Base-by-base conservation (phyloP, 192 early-diverging fungal species). In the Podila minutissima region DNA sequence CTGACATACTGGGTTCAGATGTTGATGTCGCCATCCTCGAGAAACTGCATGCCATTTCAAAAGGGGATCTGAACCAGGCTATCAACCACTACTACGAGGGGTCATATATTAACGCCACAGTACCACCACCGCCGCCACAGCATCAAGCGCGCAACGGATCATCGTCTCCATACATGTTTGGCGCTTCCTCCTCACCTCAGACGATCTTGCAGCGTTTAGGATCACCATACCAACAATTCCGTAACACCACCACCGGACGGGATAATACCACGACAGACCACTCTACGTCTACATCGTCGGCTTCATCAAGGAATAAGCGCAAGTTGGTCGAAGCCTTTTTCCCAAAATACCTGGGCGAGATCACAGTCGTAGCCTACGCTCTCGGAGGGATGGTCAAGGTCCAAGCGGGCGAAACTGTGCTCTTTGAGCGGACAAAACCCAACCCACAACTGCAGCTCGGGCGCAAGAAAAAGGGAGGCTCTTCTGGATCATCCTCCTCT, bases 51-150 rank as follows among this genome's bases (percentile, higher is more conserved):
- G 71, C 55, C 59, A 58, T 75, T 37, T 67, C 70, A 28, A 73
- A 84, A 41, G 86, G 82, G 28, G 63, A 85, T 71, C 48, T 87
- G 9, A 84, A 83, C 62, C 62, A 50, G n/a, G 82, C 86, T 53
- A 79, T 81, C 49, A 85, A 87, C 64, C 62, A 73, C 17, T 83
- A 75, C 38, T 87, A 81, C 59, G 82, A 75, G 55, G 74, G 69
- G 19, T 71, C 74, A 9, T 71, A 82, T n/a, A 20, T 38, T 4
- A 64, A 63, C 62, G 69, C 50, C 11, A 46, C 75, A 55, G 58
- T 51, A 49, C 51, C 75, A 22, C 35, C 46, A 29, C 35, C 59
- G 29, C 35, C 33, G 5, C 58, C 11, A 32, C 37, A 32, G 33
- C 51, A 48, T 2, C 29, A 59, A n/a, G 28, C 38, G 17, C 37